Base-by-base conservation (phyloP, 257 asterid species). In the Penstemon davidsonii region DNA sequence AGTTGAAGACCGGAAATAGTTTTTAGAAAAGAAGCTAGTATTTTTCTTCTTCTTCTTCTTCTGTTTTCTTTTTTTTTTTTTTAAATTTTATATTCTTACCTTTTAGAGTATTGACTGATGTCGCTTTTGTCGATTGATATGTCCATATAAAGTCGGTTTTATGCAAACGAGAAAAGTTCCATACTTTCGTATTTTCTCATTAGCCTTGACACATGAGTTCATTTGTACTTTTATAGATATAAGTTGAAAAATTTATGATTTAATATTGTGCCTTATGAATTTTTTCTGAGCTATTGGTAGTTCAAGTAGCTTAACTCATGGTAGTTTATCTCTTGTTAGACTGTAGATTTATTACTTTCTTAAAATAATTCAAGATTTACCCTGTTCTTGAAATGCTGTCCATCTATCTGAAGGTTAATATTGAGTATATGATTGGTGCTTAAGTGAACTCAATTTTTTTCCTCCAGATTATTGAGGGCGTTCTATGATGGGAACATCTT, bases 401-500 rank as follows among this genome's bases (percentile, higher is more conserved):
- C 33, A 25, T 25, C 33, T 25, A 25, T 25, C 33, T 25, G 33
- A 25, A 25, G 33, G 33, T 25, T 25, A 25, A 25, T 25, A 25
- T 25, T 25, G 33, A 25, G 2, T 25, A 25, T 57, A 25, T 37
- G 12, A 19, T 3, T 4, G 66, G 15, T 52, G 54, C 43, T 61
- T 36, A 45, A 52, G 13, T 44, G 51, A 44, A 52, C 8, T 68
- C 63, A 10, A 33, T 57, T 62, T 56, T 53, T 40, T 49, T 66
- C 39, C 38, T 13, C 49, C 68, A 60, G 77, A 47, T 73, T 64
- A 19, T 49, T 62, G 41, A 62, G 61, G 64, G 68, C 55, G 39
- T 54, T 64, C 58, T 70, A 74, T 62, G 67, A 89, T 83, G 94
- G 87, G 84, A 65, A 76, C 95, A 55, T 79, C 96, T 42, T 81